Conservation (phyloP, 192 early-diverging fungal genomes). For the Allomyces macrogynus region DNA sequence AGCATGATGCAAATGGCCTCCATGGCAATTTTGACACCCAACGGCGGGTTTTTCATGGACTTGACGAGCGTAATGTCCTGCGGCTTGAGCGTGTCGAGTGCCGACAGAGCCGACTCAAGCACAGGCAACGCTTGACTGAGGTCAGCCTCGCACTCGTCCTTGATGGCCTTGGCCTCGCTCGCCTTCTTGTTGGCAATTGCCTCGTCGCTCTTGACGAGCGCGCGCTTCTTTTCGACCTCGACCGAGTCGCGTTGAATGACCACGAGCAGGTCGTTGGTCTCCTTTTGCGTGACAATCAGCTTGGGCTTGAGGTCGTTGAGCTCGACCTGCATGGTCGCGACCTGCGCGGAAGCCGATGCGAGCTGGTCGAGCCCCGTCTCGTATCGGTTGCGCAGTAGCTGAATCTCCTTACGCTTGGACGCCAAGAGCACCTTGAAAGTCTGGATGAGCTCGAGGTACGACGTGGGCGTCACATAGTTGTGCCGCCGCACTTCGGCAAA, state of each 20-base stretch:
- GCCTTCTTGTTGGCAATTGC: conserved; percentile 50
- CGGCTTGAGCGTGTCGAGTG: conserved; percentile 86
- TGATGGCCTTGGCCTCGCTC: conserved; percentile 50
- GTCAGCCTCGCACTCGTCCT: conserved; percentile 59
- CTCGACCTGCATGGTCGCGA: conserved; percentile 72
- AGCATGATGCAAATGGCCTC: conserved; percentile 90
- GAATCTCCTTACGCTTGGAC: conserved; percentile 81
- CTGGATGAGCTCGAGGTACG: conserved; percentile 92
- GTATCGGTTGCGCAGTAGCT: conserved; percentile 94
- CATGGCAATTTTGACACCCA: conserved; percentile 87
- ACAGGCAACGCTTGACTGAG: conserved; percentile 89
- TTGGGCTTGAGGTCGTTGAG: conserved; percentile 68
- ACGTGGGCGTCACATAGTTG: conserved; percentile 85
- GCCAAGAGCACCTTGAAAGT: conserved; percentile 74
- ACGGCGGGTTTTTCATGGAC: conserved; percentile 91
- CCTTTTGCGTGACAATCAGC: conserved; percentile 62
- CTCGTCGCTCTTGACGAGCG: conserved; percentile 56
- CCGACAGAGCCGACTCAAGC: conserved; percentile 80
- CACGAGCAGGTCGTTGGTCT: conserved; percentile 87
- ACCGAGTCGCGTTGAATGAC: conserved; percentile 88
- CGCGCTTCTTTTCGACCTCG: conserved; percentile 74
- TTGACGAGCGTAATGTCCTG: conserved; percentile 91
- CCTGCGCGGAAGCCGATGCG: conserved; percentile 77
- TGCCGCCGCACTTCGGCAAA: conserved; percentile 51
- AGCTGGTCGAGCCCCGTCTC: conserved; percentile 93